Evolutionary conservation across 441 rosid genomes (phyloP), one percentile per base, ranked within the genome.

Genomic region (Gossypium gossypioides): DNA sequence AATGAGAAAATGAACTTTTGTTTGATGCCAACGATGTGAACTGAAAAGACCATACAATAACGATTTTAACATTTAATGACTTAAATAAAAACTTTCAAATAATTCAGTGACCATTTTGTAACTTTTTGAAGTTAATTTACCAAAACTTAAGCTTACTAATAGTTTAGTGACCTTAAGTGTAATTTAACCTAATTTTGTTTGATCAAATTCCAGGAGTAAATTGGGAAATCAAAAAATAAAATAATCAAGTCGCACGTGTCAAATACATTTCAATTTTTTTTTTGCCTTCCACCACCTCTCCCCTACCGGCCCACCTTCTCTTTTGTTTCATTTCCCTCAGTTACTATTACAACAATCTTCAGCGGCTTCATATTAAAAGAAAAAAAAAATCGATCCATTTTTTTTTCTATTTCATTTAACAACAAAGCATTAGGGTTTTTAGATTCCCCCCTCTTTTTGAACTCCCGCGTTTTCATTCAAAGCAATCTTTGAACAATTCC

Each of bases 241-340:
- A 63, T 18, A 40, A 19, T 18, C 9, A 32, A 5, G 3, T 54
- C 21, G 54, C 72, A 64, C 72, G 72, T 64, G 78, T 40, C 57
- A 21, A 7, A 8, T 40, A 60, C 37, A 46, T 44, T 13, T 71
- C 58, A 37, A 61, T 48, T 61, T 62, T 55, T 75, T 74, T 75
- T 32, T 74, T 79, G 83, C 80, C 76, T 82, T 74, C 81, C 12
- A 8, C 12, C 44, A 37, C 10, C 78, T 77, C 77, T 79, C 75
- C 79, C 67, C 79, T 74, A 73, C 1, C 69, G 54, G 12, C n/a
- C 58, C 18, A 42, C 7, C 7, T 12, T 15, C 18, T n/a, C 55
- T 52, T 52, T 15, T 2, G 22, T n/a, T 52, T 6, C 51, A 52
- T 52, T 2, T 50, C 22, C 57, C 40, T 62, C 75, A 48, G 37